phyloP scores from a whole-genome alignment of 2,329 filamentous ascomycete genomes.

The Penicillium corylophilum region DNA sequence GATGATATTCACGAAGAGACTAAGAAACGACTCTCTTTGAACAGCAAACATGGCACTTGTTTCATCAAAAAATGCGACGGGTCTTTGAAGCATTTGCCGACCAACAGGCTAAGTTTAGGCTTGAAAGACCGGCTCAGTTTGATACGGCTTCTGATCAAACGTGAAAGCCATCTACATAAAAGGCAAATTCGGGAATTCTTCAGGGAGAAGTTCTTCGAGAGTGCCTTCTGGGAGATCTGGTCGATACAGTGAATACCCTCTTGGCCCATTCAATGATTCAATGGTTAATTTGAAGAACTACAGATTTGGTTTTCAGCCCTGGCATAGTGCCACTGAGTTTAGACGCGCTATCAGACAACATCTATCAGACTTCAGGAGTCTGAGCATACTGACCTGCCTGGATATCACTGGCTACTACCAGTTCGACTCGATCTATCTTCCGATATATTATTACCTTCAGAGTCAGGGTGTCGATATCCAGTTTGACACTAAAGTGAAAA shows the following conservation, averaged over 20 bases:
- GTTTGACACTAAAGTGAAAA: constrained; percentile 10
- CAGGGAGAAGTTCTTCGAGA: constrained; percentile 10
- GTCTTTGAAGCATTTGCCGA: background rate
- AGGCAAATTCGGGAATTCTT: constrained; percentile 14
- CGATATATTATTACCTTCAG: constrained; percentile 10
- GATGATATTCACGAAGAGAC: background rate
- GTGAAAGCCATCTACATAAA: constrained; percentile 5
- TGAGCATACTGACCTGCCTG: constrained; percentile 11
- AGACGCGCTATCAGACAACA: constrained; percentile 13
- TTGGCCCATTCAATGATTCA: background rate
- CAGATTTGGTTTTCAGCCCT: constrained; percentile 19
- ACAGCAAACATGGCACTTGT: background rate
- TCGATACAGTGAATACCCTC: constrained; percentile 11
- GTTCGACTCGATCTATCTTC: constrained; percentile 11
- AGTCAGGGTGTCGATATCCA: constrained; percentile 12
- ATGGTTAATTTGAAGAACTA: background rate
- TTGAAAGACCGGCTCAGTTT: constrained; percentile 4
- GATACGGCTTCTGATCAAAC: constrained; percentile 8
- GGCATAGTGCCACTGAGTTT: constrained; percentile 19
- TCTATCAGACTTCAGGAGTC: constrained; percentile 5
- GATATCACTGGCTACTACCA: constrained; percentile 18
- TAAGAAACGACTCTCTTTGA: background rate
- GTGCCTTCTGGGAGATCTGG: constrained; percentile 19
- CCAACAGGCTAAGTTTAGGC: constrained; percentile 7
- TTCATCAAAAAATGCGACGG: background rate